These are phyloP conservation scores for Diplodia intermedia DNA, from an alignment of 2,329 filamentous ascomycete genomes.

Conservation along the genomic window DNA sequence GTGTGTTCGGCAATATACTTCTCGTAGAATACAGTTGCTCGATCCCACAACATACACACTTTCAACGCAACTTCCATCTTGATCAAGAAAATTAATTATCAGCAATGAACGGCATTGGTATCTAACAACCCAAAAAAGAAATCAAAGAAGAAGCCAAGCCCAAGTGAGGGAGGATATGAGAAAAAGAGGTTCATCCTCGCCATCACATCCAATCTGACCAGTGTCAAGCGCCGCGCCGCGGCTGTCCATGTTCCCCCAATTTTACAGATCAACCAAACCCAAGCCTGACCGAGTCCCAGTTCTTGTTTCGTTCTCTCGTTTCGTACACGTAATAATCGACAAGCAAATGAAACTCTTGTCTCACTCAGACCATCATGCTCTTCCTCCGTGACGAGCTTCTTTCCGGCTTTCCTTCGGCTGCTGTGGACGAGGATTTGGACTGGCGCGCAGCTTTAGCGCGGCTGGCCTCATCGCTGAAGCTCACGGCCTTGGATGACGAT, in stretches of 20 bases:
- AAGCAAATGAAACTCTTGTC: neutral
- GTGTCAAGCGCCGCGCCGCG: neutral
- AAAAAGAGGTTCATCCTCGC: neutral
- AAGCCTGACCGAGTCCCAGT: neutral
- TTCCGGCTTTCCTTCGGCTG: conserved; percentile 41
- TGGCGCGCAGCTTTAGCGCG: conserved; percentile 23
- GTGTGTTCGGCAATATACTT: too few relatives aligned
- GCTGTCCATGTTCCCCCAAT: neutral
- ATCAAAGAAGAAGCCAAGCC: neutral
- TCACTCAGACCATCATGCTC: conserved; percentile 51
- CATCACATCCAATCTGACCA: neutral
- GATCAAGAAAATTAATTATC: conserved; percentile 6
- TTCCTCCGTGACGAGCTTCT: conserved; percentile 50
- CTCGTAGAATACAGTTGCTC: too few relatives aligned
- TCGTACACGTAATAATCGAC: neutral
- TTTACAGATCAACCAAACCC: neutral
- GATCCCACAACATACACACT: too few relatives aligned
- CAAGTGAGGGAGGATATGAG: neutral
- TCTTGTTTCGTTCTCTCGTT: neutral
- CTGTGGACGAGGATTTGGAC: conserved; percentile 31
- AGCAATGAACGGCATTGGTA: conserved; percentile 29
- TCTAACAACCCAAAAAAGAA: conserved; percentile 14
- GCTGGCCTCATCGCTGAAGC: conserved; percentile 36
- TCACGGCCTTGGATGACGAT: conserved; percentile 37
- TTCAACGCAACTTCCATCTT: too few relatives aligned